Base-by-base conservation (phyloP, 2,329 filamentous ascomycete species). In the Pestalotiopsis sp. region DNA sequence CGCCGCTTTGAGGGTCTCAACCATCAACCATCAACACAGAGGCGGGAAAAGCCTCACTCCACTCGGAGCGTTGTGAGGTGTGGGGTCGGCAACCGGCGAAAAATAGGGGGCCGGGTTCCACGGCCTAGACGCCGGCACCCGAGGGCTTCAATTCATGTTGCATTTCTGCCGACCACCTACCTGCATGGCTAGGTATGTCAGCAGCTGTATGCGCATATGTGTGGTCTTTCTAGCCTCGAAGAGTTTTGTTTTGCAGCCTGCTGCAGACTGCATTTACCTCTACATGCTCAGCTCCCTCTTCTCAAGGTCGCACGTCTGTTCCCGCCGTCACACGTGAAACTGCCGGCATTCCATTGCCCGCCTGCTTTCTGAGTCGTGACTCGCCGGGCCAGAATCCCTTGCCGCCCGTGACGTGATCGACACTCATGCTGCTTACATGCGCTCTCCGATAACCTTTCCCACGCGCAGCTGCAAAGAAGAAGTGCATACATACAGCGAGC, bases 71-170 rank as follows among this genome's bases (percentile, higher is more conserved):
- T 62, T 11, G 57, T 59, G 27, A 23, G 31, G 38, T 38, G 63
- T 65, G 63, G 63, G 36, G 63, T 65, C 49, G 41, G n/a, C 38
- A 14, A 36, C 45, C 63, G 62, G 62, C 41, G 20, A 49, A 49
- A 59, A 52, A 52, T n/a, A 52, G 45, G 45, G 45, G 45, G 45
- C 45, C 45, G 59, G 59, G 63, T 65, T 65, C 39, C 41, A 65
- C 63, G 45, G 45, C 63, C 36, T 58, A 55, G 49, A 57, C 45
- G 63, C 49, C 49, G 63, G 63, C 12, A 57, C 49, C 63, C 63
- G 63, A 65, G 14, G n/a, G 60, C 17, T 20, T 52, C 45, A 52
- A n/a, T n/a, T 9, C 45, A 52, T 9, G 14, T 6, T 2, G 14
- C n/a, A 5, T 20, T 20, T n/a, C 45, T 23, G 20, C 45, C 45